Percentiles rank a stretch among this genome's conserved stretches.
Evolutionary conservation across 2,329 filamentous ascomycete genomes (phyloP).

Genomic region (Tolypocladium album): DNA sequence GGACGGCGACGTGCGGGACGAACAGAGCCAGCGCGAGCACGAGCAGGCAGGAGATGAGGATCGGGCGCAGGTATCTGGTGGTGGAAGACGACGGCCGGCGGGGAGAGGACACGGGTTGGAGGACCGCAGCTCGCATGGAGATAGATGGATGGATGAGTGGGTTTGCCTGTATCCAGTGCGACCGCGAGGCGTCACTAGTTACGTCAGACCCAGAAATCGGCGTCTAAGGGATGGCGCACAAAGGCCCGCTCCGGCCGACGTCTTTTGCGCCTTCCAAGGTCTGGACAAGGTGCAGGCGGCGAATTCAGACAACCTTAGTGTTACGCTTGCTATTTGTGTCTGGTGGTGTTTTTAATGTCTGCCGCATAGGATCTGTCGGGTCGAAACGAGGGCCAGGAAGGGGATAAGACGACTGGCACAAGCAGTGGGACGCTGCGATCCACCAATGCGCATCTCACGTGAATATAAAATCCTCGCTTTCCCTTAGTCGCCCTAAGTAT

Average conservation of each 20-base stretch:
- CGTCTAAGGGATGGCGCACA: not conserved
- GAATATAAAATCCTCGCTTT: too few species aligned
- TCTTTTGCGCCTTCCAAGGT: not conserved
- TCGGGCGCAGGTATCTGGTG: not conserved
- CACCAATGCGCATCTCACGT: too few species aligned
- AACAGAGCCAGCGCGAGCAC: slow-evolving; percentile 16
- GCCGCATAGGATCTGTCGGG: too few species aligned
- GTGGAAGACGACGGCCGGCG: not conserved
- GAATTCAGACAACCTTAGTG: not conserved
- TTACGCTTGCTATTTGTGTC: not conserved
- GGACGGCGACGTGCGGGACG: slow-evolving; percentile 12
- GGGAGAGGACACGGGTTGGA: not conserved
- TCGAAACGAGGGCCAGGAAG: too few species aligned
- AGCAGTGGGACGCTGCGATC: too few species aligned
- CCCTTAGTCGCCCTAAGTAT: too few species aligned
- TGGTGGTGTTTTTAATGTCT: not conserved
- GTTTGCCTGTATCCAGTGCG: not conserved
- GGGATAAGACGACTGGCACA: too few species aligned
- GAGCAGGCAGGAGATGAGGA: slow-evolving; percentile 7
- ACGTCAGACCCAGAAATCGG: not conserved
- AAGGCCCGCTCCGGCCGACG: not conserved
- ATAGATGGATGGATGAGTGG: not conserved
- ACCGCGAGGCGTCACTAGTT: not conserved
- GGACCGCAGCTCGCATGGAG: not conserved
- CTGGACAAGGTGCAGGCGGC: not conserved